Evolutionary conservation across 2,329 filamentous ascomycete species (phyloP), one percentile per base, ranked within the genome.

Genomic region (Neonectria punicea): DNA sequence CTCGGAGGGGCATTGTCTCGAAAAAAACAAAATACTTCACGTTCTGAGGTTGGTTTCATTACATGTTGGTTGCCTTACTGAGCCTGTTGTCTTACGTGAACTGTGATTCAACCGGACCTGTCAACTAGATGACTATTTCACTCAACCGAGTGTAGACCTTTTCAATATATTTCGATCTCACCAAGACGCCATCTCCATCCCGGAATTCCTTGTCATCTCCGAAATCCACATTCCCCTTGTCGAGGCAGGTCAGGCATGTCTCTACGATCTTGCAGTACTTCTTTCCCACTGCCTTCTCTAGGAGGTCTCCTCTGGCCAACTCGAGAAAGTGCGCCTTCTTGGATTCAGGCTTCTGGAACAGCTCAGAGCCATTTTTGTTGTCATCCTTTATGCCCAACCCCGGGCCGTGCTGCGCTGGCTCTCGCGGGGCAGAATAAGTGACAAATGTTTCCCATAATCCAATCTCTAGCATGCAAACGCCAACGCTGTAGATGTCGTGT

Each of bases 401-500:
- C 9, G 39, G 39, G n/a, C 39, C 39, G 11, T n/a, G 32, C 4
- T 36, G 22, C 16, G 51, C 22, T 9, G 36, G 20, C 16, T 36
- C 53, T 9, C 47, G 41, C 4, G 13, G 25, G 14, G 63, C 43
- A 20, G 39, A 16, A 49, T 76, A 77, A 2, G 46, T 20, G 10
- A 80, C 68, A 32, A 79, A 74, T 0, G 76, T 80, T 1, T 76
- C 59, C 83, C 84, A 86, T 0, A 87, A 65, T 0, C 84, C 85
- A 28, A 88, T 80, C 70, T 88, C 85, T 0, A 88, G 73, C 0
- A 88, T 76, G 55, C 82, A 85, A 0, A 87, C 83, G 0, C 86
- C 85, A 0, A 88, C 78, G 58, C 84, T 86, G 71, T 88, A 88
- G 11, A 88, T 84, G 63, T 88, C 85, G 68, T 88, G 85, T 57